Percentiles rank a stretch among this genome's conserved stretches.
Evolutionary conservation across 192 early-diverging fungal species (phyloP).

Genomic region (Coemansia asiatica): DNA sequence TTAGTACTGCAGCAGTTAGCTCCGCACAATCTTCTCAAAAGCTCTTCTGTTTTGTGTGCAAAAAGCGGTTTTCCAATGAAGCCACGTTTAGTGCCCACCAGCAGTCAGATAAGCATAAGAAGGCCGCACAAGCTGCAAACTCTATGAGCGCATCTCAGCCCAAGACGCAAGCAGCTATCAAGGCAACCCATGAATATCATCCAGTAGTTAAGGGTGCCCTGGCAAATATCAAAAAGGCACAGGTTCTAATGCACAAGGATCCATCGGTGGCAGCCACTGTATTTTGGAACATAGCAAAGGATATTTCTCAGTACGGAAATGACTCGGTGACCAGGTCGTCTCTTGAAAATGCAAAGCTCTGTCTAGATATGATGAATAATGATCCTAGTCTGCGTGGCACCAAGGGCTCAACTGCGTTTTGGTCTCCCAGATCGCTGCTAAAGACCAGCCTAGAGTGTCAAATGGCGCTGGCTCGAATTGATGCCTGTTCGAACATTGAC

Average conservation of each 20-base stretch:
- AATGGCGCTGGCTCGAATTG: constrained; percentile 30
- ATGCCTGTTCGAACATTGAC: not conserved
- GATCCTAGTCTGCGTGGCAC: constrained; percentile 21
- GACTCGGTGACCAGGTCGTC: constrained; percentile 3
- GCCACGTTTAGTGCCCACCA: constrained; percentile 23
- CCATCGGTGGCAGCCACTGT: constrained; percentile 47
- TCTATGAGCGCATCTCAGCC: not conserved
- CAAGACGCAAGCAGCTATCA: not conserved
- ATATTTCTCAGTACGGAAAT: constrained; percentile 24
- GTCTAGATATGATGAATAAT: constrained; percentile 25
- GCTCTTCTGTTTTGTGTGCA: constrained; percentile 26
- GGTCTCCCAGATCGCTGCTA: constrained; percentile 32
- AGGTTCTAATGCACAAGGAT: constrained; percentile 21
- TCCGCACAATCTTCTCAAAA: not conserved
- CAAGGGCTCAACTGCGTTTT: constrained; percentile 25
- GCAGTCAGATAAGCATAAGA: constrained; percentile 39
- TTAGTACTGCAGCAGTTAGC: not conserved
- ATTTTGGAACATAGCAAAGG: constrained; percentile 46
- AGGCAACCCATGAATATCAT: not conserved
- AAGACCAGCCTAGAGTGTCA: constrained; percentile 48
- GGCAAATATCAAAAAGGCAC: constrained; percentile 29
- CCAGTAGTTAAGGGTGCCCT: constrained; percentile 4
- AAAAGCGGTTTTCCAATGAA: constrained; percentile 26
- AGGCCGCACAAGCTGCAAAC: constrained; percentile 8
- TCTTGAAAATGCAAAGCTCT: constrained; percentile 17